phyloP scores from a whole-genome alignment of 371 early-diverging fungal species.

The Chytridium lagenaria region DNA sequence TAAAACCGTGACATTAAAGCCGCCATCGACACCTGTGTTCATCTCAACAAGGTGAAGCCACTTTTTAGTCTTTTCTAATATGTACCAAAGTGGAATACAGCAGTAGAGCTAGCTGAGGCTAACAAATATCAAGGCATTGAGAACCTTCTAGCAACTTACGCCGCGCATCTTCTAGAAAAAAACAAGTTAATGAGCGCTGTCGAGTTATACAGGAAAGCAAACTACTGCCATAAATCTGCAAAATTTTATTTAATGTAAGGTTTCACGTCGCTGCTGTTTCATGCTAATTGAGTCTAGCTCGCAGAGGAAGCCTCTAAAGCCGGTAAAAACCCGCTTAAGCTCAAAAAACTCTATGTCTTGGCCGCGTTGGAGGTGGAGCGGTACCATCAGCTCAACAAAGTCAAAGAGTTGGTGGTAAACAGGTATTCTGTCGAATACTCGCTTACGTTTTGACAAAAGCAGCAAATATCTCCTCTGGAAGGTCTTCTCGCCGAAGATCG shows the following conservation, averaged over 20 bases:
- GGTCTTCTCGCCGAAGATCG: constrained; percentile 54
- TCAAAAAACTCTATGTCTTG: constrained; percentile 62
- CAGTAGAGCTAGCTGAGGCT: constrained; percentile 55
- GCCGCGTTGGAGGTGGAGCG: constrained; percentile 64
- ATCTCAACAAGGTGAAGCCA: constrained; percentile 52
- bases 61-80: neutral
- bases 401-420: constrained; percentile 19
- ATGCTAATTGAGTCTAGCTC: constrained; percentile 51
- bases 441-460: no score
- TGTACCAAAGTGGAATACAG: constrained; percentile 58
- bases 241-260: constrained; percentile 51
- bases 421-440: neutral
- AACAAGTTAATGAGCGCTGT: constrained; percentile 50
- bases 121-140: constrained; percentile 54
- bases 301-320: constrained; percentile 49
- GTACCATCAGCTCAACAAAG: constrained; percentile 49
- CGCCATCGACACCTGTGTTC: constrained; percentile 60
- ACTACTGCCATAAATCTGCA: constrained; percentile 59
- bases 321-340: constrained; percentile 42
- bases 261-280: constrained; percentile 2
- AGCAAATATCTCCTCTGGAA: constrained; percentile 53
- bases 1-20: constrained; percentile 50
- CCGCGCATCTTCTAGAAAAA: constrained; percentile 43
- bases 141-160: constrained; percentile 53
- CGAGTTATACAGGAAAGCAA: constrained; percentile 61